These are phyloP conservation scores for Oryza glumipatula DNA, from an alignment of 176 grass and related monocot species.

Conservation along the genomic window DNA sequence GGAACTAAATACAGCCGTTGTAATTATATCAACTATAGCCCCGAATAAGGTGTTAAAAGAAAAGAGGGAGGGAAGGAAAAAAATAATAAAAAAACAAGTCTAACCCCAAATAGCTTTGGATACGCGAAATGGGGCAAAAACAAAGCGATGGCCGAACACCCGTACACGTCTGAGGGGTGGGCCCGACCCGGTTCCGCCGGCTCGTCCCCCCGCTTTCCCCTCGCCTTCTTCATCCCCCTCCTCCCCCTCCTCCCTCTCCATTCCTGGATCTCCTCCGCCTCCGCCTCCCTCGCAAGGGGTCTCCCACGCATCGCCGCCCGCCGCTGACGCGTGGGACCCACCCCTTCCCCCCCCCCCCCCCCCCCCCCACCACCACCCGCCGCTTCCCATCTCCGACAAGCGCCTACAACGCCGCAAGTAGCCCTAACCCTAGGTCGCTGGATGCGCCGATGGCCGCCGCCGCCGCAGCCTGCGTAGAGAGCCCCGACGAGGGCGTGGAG, in stretches of 20 bases:
- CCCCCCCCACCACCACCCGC: background rate
- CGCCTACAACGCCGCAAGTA: constrained; percentile 4
- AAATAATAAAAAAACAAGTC: no score
- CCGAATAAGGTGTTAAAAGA: no score
- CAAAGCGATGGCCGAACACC: no score
- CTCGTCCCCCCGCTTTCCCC: no score
- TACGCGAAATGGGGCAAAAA: no score
- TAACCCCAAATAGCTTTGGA: no score
- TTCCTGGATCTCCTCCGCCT: background rate
- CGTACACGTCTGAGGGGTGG: no score
- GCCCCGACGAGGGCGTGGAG: constrained; percentile 46
- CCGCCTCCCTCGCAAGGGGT: background rate
- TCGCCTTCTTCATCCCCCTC: background rate
- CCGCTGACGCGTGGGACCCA: constrained; percentile 39
- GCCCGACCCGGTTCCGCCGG: no score
- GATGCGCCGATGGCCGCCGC: constrained; percentile 37
- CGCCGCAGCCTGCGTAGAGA: constrained; percentile 13
- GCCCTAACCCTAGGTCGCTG: constrained; percentile 41
- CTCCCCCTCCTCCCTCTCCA: background rate
- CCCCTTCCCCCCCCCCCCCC: no score
- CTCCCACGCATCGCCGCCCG: constrained; percentile 7
- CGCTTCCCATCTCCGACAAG: background rate
- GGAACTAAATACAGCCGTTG: no score
- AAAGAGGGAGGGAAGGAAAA: no score
- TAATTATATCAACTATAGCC: no score